Base-by-base conservation (phyloP, 176 grass and related monocot species). In the Eremochloa ophiuroides region DNA sequence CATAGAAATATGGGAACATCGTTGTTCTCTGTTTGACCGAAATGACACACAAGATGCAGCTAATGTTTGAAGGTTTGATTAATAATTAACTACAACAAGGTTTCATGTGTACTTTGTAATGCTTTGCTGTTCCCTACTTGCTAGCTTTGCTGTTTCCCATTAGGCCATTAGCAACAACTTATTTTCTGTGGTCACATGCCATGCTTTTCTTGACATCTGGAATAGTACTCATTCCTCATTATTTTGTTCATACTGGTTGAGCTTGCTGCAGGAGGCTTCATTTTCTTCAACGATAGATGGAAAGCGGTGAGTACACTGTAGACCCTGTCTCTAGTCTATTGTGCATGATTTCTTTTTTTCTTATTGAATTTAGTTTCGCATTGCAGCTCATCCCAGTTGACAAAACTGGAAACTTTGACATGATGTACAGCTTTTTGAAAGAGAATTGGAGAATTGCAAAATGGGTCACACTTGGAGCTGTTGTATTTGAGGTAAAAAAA, bases 261-360 rank as follows among this genome's bases (percentile, higher is more conserved):
- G 86, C 94, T 97, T 74, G 88, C 80, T 81, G 80, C 80, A 31
- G 94, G 89, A 58, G 84, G 91, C 35, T 93, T 97, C 75, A 85
- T 97, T 79, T 93, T 97, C 94, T 93, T 97, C 43, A 85, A 97
- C 71, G 91, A 87, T 79, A 89, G 34, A 37, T 97, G 94, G 94
- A 97, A 89, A 87, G 77, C 87, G 51, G 93, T 95, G 73, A 81
- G 63, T 78, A 27, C 29, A 4, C 20, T 15, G 14, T 18, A 46
- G 25, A 11, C 18, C 25, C 22, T 7, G 3, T 72, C 63, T 83
- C 8, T 62, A 39, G 20, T 73, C 69, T 81, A 10, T 87, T 85
- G 34, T 5, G 12, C 8, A 33, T 84, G 33, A 25, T 82, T 78
- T 30, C 31, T 47, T 68, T 29, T 63, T 18, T 26, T 30, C 34